Evolutionary conservation across 805 yeast species (phyloP).

Genomic region (Wilhelminamyces savonicus): DNA sequence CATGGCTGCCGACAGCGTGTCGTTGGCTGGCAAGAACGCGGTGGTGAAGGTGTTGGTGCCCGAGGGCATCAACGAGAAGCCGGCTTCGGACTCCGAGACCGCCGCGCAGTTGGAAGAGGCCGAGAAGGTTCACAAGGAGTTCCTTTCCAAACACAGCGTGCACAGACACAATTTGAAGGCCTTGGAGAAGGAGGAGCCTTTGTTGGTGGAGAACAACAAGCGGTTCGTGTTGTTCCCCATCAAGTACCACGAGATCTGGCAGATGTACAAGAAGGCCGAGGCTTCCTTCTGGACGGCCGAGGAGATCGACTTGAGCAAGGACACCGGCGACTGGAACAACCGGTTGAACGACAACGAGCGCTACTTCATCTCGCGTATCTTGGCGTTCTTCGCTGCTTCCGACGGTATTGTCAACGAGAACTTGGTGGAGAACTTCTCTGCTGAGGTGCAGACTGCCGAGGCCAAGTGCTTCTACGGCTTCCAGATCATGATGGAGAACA

Average conservation of each 20-base stretch:
- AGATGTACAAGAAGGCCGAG: slow-evolving; percentile 97
- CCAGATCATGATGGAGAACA: slow-evolving; percentile 99
- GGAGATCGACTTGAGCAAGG: slow-evolving; percentile 94
- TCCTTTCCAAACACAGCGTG: slow-evolving; percentile 54
- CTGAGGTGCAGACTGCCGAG: slow-evolving; percentile 95
- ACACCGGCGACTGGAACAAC: slow-evolving; percentile 87
- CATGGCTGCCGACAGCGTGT: slow-evolving; percentile 9
- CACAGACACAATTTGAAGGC: slow-evolving; percentile 72
- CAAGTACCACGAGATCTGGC: slow-evolving; percentile 97
- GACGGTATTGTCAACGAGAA: slow-evolving; percentile 98
- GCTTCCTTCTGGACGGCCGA: slow-evolving; percentile 99
- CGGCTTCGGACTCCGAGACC: slow-evolving; percentile 14
- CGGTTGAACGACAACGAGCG: slow-evolving; percentile 86
- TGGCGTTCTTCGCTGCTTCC: slow-evolving; percentile 97
- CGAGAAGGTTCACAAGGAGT: slow-evolving; percentile 42
- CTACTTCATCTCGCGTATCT: slow-evolving; percentile 83
- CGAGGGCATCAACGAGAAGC: slow-evolving; percentile 11
- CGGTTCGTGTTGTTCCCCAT: slow-evolving; percentile 95
- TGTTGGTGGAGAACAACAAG: slow-evolving; percentile 74
- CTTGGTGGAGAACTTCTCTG: slow-evolving; percentile 93
- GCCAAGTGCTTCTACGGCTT: slow-evolving; percentile 98
- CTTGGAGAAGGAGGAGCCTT: slow-evolving; percentile 82
- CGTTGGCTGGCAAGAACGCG: slow-evolving; percentile 12
- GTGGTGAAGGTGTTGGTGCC: slow-evolving; percentile 15
- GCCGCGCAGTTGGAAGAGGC: slow-evolving; percentile 17